These are phyloP conservation scores for Boletus tomentosulus DNA, from an alignment of 768 basidiomycete species.

Conservation along the genomic window DNA sequence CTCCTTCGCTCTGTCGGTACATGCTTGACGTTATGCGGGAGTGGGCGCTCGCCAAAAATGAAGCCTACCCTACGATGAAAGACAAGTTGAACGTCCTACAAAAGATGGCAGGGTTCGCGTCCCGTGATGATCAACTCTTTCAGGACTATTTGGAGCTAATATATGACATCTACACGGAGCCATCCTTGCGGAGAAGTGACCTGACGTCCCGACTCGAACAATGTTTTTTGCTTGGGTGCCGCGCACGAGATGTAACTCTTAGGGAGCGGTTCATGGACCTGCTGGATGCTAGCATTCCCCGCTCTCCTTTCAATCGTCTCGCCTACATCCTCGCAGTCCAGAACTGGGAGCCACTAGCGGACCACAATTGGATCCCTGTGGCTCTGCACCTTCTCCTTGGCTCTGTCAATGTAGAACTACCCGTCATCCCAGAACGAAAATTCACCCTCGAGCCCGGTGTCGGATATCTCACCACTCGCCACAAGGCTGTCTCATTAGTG, in stretches of 20 bases:
- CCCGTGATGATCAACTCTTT: slow-evolving; percentile 73
- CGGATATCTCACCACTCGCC: slow-evolving; percentile 40
- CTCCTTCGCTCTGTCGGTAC: slow-evolving; percentile 69
- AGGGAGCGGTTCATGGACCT: slow-evolving; percentile 87
- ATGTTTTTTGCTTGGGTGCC: slow-evolving; percentile 88
- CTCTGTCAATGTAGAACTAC: slow-evolving; percentile 46
- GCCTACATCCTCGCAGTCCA: slow-evolving; percentile 91
- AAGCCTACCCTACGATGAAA: slow-evolving; percentile 87
- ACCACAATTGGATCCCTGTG: slow-evolving; percentile 92
- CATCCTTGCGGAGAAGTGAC: slow-evolving; percentile 82
- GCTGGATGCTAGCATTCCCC: slow-evolving; percentile 83
- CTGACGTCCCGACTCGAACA: slow-evolving; percentile 90
- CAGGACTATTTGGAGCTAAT: slow-evolving; percentile 84
- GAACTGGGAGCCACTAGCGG: slow-evolving; percentile 89
- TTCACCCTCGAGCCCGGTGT: slow-evolving; percentile 29
- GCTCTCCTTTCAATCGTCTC: slow-evolving; percentile 74
- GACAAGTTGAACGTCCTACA: slow-evolving; percentile 89
- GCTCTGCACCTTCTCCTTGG: slow-evolving; percentile 87
- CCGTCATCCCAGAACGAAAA: slow-evolving; percentile 42
- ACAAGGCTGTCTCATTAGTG: slow-evolving; percentile 51
- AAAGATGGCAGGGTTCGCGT: slow-evolving; percentile 84
- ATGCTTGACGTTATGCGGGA: slow-evolving; percentile 81
- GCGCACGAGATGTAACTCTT: slow-evolving; percentile 71
- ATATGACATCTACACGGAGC: slow-evolving; percentile 91
- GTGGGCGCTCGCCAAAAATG: slow-evolving; percentile 86